Evolutionary conservation across 2,329 filamentous ascomycete genomes (phyloP).

Genomic region (Claviceps fusiformis): DNA sequence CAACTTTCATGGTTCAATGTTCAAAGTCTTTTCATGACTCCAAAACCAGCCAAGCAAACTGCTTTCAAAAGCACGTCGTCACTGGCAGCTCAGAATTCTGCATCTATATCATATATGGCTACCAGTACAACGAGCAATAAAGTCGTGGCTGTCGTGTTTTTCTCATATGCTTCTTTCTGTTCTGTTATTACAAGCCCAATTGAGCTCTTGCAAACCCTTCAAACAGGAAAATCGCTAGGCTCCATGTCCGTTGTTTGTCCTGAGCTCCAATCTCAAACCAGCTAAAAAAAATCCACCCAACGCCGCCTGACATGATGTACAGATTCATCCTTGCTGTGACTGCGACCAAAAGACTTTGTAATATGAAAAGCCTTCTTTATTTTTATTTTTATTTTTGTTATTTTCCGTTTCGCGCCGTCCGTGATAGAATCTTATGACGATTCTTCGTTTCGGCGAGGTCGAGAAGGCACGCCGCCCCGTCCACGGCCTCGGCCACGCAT

Average conservation of each 20-base stretch:
- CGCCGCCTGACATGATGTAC: conserved; percentile 28
- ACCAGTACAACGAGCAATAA: background rate
- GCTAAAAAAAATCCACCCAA: conserved; percentile 17
- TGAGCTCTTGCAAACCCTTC: background rate
- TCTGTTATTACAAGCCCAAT: conserved; percentile 3
- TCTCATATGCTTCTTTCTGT: conserved; percentile 2
- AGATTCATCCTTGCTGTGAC: conserved; percentile 9
- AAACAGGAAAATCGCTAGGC: background rate
- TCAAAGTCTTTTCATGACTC: background rate
- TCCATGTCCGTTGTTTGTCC: conserved; percentile 7
- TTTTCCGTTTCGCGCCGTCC: background rate
- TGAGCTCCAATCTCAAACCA: conserved; percentile 11
- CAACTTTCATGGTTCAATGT: background rate
- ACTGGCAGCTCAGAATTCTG: background rate
- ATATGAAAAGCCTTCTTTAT: background rate
- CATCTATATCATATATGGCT: background rate
- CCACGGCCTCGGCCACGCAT: conserved; percentile 29
- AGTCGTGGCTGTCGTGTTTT: conserved; percentile 2
- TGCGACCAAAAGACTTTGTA: background rate
- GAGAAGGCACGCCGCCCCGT: conserved; percentile 22
- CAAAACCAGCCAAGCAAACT: background rate
- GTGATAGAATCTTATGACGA: conserved; percentile 8
- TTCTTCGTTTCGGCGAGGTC: conserved; percentile 26
- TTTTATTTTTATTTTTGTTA: background rate
- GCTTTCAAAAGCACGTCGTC: background rate